These are phyloP conservation scores for Vitis cinerea DNA, from an alignment of 164 flowering plant species.

Conservation along the genomic window DNA sequence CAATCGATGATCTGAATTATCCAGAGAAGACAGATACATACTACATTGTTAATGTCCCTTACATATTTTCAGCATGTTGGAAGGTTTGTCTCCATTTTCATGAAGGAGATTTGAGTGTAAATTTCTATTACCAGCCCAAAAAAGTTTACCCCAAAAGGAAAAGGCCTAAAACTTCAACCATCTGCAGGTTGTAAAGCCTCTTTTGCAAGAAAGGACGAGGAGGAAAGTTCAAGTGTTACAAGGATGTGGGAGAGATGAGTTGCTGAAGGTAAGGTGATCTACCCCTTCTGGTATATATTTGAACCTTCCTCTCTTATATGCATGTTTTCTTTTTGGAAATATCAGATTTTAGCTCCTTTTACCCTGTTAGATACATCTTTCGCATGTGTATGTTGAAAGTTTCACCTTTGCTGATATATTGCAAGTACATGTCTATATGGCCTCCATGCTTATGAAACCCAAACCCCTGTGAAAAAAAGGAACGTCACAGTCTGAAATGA, in stretches of 20 bases:
- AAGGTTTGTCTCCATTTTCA: slow-evolving; percentile 52
- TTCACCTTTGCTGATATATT: neutral
- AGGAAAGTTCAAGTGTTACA: slow-evolving; percentile 88
- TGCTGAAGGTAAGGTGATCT: slow-evolving; percentile 59
- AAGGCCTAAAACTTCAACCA: neutral
- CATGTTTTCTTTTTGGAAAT: neutral
- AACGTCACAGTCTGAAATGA: too few species aligned
- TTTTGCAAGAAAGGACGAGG: slow-evolving; percentile 92
- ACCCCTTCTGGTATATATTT: neutral
- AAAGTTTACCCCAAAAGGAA: neutral
- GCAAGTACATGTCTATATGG: neutral
- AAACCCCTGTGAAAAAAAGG: too few species aligned
- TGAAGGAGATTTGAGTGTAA: neutral
- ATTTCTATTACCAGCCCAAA: neutral
- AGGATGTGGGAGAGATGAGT: slow-evolving; percentile 78
- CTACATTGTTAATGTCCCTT: slow-evolving; percentile 88
- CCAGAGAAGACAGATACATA: slow-evolving; percentile 99
- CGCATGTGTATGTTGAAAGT: too few species aligned
- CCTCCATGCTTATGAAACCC: too few species aligned
- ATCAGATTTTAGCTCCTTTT: neutral
- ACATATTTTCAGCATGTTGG: slow-evolving; percentile 97
- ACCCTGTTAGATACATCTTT: neutral
- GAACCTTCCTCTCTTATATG: neutral
- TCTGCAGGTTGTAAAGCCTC: slow-evolving; percentile 87
- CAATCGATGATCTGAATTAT: slow-evolving; percentile 93